A percentile compares a stretch with the other conserved stretches of the same genome.
Conservation (phyloP, 164 flowering plant species). For the Kingdonia uniflora region DNA sequence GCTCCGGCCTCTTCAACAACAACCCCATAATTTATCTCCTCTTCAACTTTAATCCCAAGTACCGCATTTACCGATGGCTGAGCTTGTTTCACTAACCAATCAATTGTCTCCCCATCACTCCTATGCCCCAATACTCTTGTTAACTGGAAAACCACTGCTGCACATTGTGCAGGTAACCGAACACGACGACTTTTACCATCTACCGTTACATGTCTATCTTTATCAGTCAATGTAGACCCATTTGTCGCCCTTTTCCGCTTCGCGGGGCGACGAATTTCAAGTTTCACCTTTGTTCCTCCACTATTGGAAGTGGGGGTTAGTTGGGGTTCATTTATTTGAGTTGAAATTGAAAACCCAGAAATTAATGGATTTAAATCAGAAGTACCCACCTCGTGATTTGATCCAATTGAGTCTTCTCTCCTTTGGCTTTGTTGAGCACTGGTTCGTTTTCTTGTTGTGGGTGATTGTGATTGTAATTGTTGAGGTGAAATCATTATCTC, state of each 20-base stretch:
- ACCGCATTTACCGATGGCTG: constrained; percentile 58
- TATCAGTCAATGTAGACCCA: constrained; percentile 28
- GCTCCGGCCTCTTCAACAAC: no score
- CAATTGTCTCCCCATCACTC: constrained; percentile 72
- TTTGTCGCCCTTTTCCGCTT: not conserved
- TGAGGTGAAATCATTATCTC: not conserved
- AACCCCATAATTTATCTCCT: no score
- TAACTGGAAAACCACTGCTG: constrained; percentile 68
- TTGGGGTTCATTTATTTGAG: not conserved
- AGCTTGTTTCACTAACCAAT: constrained; percentile 72
- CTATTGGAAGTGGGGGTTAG: no score
- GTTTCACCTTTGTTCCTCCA: not conserved
- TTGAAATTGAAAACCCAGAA: constrained; percentile 5
- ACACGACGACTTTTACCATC: constrained; percentile 72
- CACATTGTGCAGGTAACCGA: constrained; percentile 73
- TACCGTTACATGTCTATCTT: constrained; percentile 70
- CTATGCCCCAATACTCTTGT: constrained; percentile 59
- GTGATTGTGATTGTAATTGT: not conserved
- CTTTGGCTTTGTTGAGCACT: not conserved
- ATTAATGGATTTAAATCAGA: constrained; percentile 1
- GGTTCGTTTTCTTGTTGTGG: not conserved
- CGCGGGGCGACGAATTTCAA: not conserved
- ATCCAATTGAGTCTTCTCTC: not conserved
- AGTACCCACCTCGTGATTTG: constrained; percentile 1
- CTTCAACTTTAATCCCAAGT: no score